Conservation (phyloP, 1,284 basidiomycete genomes). For the Golubevia sp. region DNA sequence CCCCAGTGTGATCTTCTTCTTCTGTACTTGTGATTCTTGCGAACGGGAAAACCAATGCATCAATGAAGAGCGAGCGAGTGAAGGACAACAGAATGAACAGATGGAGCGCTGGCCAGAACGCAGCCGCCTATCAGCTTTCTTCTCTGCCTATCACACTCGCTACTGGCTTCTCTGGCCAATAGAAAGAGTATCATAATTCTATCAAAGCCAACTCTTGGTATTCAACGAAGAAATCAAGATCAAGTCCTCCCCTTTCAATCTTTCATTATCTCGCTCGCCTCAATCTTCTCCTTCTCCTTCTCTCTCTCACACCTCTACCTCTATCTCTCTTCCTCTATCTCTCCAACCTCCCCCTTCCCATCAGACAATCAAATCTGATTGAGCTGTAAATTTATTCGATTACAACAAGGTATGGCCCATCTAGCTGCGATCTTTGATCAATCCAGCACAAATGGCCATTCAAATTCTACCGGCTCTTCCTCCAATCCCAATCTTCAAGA, state of each 20-base stretch:
- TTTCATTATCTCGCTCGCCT: no score
- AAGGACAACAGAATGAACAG: no score
- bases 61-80: no score
- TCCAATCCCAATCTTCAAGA: not conserved
- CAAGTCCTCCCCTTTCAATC: not conserved
- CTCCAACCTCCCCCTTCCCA: not conserved
- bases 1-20: no score
- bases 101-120: no score
- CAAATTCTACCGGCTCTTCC: slow-evolving; percentile 1
- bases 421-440: not conserved
- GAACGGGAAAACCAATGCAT: no score
- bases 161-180: not conserved
- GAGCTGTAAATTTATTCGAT: not conserved
- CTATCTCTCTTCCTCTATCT: slow-evolving; percentile 4
- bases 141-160: not conserved
- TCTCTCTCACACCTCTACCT: not conserved
- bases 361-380: not conserved
- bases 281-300: not conserved
- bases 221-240: not conserved
- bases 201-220: not conserved
- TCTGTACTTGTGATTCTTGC: no score
- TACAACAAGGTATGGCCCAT: not conserved
- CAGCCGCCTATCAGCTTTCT: no score
- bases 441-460: not conserved
- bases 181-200: not conserved